phyloP scores from a whole-genome alignment of 805 yeast genomes.

The Saturnispora galanensis region DNA sequence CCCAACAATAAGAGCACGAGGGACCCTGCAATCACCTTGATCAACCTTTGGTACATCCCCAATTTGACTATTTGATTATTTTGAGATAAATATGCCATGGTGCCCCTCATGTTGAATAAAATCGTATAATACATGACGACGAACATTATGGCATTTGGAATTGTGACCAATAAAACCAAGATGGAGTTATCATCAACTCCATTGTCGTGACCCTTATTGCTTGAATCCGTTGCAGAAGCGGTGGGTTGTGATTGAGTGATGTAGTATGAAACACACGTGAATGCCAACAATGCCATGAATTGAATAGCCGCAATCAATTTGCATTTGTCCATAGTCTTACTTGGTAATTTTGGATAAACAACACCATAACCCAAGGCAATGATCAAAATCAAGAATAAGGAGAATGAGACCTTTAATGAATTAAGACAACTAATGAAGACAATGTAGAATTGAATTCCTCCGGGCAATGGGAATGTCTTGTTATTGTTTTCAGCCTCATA shows the following conservation, averaged over 20 bases:
- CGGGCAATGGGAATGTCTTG: slow-evolving; percentile 28
- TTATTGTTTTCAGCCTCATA: slow-evolving; percentile 68
- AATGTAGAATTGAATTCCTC: slow-evolving; percentile 58
- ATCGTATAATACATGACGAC: slow-evolving; percentile 67
- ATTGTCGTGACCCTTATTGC: slow-evolving; percentile 35
- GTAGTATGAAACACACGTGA: slow-evolving; percentile 37
- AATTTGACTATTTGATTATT: slow-evolving; percentile 91
- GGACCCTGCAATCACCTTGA: slow-evolving; percentile 65
- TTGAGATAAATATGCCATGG: slow-evolving; percentile 62
- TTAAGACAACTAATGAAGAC: slow-evolving; percentile 70
- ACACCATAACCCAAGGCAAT: slow-evolving; percentile 93
- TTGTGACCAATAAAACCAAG: slow-evolving; percentile 42
- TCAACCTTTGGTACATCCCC: slow-evolving; percentile 70
- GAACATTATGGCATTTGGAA: slow-evolving; percentile 67
- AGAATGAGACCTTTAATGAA: slow-evolving; percentile 73
- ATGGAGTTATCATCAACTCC: slow-evolving; percentile 36
- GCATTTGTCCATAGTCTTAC: slow-evolving; percentile 62
- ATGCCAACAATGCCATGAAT: slow-evolving; percentile 44
- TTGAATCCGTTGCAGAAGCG: slow-evolving; percentile 23
- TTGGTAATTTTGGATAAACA: slow-evolving; percentile 76
- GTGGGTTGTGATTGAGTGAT: slow-evolving; percentile 26
- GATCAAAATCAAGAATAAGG: slow-evolving; percentile 76
- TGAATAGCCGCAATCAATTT: slow-evolving; percentile 49
- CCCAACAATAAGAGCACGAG: slow-evolving; percentile 64
- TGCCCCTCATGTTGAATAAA: slow-evolving; percentile 60